Evolutionary conservation across 2,329 filamentous ascomycete genomes (phyloP), one percentile per base, ranked within the genome.

Genomic region (Mycosphaerella sp.): DNA sequence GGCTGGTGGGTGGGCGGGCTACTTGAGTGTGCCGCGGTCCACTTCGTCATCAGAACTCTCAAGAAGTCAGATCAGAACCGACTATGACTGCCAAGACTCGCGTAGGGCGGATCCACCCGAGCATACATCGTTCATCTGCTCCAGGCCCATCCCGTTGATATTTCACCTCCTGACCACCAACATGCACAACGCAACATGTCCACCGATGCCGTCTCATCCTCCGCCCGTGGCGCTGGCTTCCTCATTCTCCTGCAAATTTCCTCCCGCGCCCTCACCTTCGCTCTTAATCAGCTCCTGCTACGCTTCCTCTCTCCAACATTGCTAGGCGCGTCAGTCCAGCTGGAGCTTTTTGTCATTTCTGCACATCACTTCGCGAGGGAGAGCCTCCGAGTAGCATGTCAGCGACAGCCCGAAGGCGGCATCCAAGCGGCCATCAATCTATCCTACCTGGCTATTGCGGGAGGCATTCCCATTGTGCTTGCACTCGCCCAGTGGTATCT

Each of bases 301-400:
- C 88, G 92, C 36, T 92, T 87, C 68, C 76, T 97, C 43, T 95
- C 90, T 1, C 91, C 93, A 0, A 81, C 86, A 55, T 78, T 95
- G 0, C 80, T 98, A 1, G 93, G 92, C 5, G 78, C 95, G 4
- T 86, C 91, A 1, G 86, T 91, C 0, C 93, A 96, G 70, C 80
- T 98, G 2, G 93, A 98, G 65, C 83, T 97, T 0, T 96, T 91
- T 70, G 91, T 92, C 56, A 86, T 95, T 43, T 89, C 90, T 0
- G 85, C 95, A n/a, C 79, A 98, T 0, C 96, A 95, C 71, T 97
- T 98, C 66, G 87, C 93, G 0, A 81, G 93, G 39, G 93, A 98
- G 72, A 92, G 87, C 65, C 75, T 97, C 46, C 85, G 93, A 12
- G 86, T 95, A n/a, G 90, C 92, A 26, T 82, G 95, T 36, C 92